phyloP scores from a whole-genome alignment of 2,329 filamentous ascomycete genomes.

The Teratosphaeria epicoccoides region DNA sequence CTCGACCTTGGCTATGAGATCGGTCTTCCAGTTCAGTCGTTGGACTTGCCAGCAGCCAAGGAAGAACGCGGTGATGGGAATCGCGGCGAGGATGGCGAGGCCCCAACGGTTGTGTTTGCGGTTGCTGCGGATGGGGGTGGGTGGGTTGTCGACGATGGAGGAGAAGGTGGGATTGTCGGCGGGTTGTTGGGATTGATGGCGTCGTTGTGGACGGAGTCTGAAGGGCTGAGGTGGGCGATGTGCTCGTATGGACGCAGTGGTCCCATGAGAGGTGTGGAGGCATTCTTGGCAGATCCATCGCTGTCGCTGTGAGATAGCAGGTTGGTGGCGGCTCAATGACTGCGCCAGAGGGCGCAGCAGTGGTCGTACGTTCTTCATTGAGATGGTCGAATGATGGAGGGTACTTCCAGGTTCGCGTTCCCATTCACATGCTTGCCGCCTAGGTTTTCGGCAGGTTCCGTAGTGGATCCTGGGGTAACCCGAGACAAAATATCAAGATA shows the following conservation, averaged over 20 bases:
- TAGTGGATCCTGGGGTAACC: background rate
- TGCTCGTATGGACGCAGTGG: background rate
- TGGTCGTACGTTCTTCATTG: conserved; percentile 13
- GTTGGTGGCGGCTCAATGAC: background rate
- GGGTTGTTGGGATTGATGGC: conserved; percentile 33
- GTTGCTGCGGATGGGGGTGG: conserved; percentile 65
- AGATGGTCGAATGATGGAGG: background rate
- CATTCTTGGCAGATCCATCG: conserved; percentile 24
- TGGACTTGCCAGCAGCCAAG: conserved; percentile 95
- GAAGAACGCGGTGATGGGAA: conserved; percentile 80
- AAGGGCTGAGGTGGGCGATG: conserved; percentile 1
- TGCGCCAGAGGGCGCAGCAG: conserved; percentile 9
- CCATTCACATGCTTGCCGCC: conserved; percentile 1
- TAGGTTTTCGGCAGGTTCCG: background rate
- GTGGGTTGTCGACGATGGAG: conserved; percentile 78
- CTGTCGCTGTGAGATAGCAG: conserved; percentile 6
- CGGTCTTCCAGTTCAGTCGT: conserved; percentile 85
- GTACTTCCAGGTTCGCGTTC: background rate
- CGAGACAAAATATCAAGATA: background rate
- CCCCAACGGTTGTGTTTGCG: conserved; percentile 52
- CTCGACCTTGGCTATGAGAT: conserved; percentile 81
- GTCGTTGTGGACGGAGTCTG: conserved; percentile 16
- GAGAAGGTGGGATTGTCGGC: conserved; percentile 70
- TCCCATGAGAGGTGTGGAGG: conserved; percentile 15
- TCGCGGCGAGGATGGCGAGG: conserved; percentile 43